phyloP scores from a whole-genome alignment of 2,329 filamentous ascomycete species.

The Lecanicillium sp. region DNA sequence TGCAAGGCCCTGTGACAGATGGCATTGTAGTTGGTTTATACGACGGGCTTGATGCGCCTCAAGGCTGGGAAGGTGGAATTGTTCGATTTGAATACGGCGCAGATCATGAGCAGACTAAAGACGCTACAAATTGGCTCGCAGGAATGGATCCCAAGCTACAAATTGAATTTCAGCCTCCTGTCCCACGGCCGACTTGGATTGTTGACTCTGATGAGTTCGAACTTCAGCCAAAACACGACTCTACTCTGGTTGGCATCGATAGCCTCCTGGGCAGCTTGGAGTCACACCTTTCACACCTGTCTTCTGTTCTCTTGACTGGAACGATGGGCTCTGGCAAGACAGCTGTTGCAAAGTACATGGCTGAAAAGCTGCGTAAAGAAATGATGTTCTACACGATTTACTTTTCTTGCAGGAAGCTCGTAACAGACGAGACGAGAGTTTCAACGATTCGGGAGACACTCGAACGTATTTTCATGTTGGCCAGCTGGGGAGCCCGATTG shows the following conservation, averaged over 20 bases:
- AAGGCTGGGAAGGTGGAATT: slow-evolving; percentile 77
- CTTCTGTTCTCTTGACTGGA: slow-evolving; percentile 84
- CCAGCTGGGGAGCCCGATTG: slow-evolving; percentile 83
- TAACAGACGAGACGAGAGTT: slow-evolving; percentile 85
- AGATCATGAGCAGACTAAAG: slow-evolving; percentile 40
- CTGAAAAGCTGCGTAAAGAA: slow-evolving; percentile 64
- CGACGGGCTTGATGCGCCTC: slow-evolving; percentile 46
- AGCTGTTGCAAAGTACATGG: slow-evolving; percentile 68
- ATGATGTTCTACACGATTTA: slow-evolving; percentile 78
- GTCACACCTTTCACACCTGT: slow-evolving; percentile 73
- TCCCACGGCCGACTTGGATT: slow-evolving; percentile 57
- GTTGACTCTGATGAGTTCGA: slow-evolving; percentile 41
- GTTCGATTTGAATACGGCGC: slow-evolving; percentile 60
- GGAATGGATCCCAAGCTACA: slow-evolving; percentile 68
- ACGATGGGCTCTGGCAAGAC: slow-evolving; percentile 89
- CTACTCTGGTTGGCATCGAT: slow-evolving; percentile 79
- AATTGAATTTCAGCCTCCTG: slow-evolving; percentile 70
- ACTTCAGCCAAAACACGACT: slow-evolving; percentile 49
- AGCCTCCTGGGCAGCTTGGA: slow-evolving; percentile 64
- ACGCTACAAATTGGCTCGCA: slow-evolving; percentile 61
- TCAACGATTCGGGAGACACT: slow-evolving; percentile 88
- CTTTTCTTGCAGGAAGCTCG: slow-evolving; percentile 77
- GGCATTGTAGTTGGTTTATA: slow-evolving; percentile 67
- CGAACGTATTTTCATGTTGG: slow-evolving; percentile 76
- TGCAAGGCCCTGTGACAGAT: slow-evolving; percentile 83